phyloP scores from a whole-genome alignment of 768 basidiomycete genomes.

The Kwoniella sp. region DNA sequence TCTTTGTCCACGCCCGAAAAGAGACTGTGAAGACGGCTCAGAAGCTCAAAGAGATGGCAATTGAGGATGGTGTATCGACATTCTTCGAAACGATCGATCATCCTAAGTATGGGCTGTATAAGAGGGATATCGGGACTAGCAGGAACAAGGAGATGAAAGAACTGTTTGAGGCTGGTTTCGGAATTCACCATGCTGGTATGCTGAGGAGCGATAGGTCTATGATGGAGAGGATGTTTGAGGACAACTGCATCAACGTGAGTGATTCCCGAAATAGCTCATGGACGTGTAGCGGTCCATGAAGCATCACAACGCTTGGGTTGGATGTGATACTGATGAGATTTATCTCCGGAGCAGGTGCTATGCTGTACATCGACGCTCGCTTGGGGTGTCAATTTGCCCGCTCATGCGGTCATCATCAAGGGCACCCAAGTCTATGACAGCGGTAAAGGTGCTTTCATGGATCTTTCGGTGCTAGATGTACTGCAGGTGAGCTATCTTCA shows the following conservation, averaged over 20 bases:
- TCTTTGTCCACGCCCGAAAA: constrained; percentile 97
- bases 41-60: constrained; percentile 74
- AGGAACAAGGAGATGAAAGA: constrained; percentile 96
- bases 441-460: constrained; percentile 82
- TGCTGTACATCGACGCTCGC: constrained; percentile 98
- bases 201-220: constrained; percentile 88
- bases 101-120: constrained; percentile 74
- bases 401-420: constrained; percentile 96
- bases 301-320: too few species aligned
- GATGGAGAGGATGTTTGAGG: constrained; percentile 92
- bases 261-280: too few species aligned
- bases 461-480: constrained; percentile 91
- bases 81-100: constrained; percentile 82
- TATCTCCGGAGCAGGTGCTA: constrained; percentile 66
- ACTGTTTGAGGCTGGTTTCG: constrained; percentile 87
- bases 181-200: constrained; percentile 99
- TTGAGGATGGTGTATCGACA: constrained; percentile 70
- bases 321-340: neutral
- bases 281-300: too few species aligned
- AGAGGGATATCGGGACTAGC: constrained; percentile 74
- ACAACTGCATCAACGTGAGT: constrained; percentile 81
- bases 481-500: constrained; percentile 60
- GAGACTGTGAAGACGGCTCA: constrained; percentile 93
- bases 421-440: constrained; percentile 97
- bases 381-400: constrained; percentile 98